Evolutionary conservation across 768 basidiomycete genomes (phyloP), one percentile per base, ranked within the genome.

Genomic region (Strobilomyces dryophilus): DNA sequence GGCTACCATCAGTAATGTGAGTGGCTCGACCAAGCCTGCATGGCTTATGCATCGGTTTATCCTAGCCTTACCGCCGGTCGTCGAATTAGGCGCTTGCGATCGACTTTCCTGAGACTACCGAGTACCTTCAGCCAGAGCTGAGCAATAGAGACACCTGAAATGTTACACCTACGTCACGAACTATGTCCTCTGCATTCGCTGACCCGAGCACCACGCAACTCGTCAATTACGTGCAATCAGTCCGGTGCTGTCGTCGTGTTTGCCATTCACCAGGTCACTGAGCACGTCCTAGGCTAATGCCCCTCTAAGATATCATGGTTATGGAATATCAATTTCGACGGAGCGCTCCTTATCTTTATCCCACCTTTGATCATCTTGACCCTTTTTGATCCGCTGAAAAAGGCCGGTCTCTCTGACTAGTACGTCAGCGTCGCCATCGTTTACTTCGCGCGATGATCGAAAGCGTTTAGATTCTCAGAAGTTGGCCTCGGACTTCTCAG

Each of bases 31-130:
- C 12, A 26, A 20, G n/a, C 29, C 40, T 37, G 15, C 51, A 45
- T 26, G 1, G 17, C 52, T 50, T 51, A 54, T 57, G 24, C 56
- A 3, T 45, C 46, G 29, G 27, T 40, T 50, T 45, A 6, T 41
- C 15, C 44, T 51, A 90, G 89, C 84, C 87, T n/a, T 92, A 92
- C 68, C 79, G 81, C 51, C 76, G 68, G 46, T 71, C 79, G 56
- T 74, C 91, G 54, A 77, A 88, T 56, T 87, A 87, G 57, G 88
- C 87, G 1, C 73, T 92, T 24, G 74, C 72, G 40, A 83, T 85
- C 61, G 84, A 74, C 58, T 92, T 89, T 64, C 87, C 89, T 0
- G 86, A 88, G 45, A 68, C 66, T 14, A 54, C 59, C 36, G 59
- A 64, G 39, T 45, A 67, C 51, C 60, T 69, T 46, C 34, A 20